Base-by-base conservation (phyloP, 495 filamentous ascomycete genomes). In the Cercophora sp. region DNA sequence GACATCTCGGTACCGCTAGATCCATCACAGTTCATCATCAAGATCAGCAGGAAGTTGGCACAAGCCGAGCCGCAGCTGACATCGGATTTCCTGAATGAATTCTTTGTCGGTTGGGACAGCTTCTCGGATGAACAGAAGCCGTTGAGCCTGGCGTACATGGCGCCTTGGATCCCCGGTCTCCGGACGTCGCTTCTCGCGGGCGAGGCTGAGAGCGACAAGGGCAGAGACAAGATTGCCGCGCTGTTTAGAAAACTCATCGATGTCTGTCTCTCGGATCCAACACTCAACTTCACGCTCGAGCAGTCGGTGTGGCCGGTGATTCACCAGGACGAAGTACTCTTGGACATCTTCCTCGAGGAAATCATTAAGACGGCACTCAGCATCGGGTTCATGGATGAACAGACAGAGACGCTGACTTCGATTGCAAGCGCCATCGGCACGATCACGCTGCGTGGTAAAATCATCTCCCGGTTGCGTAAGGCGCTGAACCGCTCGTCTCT, bases 71-170 rank as follows among this genome's bases (percentile, higher is more conserved):
- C 83, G 29, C 81, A 82, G 59, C 70, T 86, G n/a, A 86, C 83
- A 1, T 73, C 73, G 27, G 83, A 85, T 58, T 85, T 86, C 52
- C 55, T 86, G 24, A 83, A 80, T 23, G 83, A 85, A 62, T 86
- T 85, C 56, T 86, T 85, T 54, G 78, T 84, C 32, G 80, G 82
- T 8, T 86, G 83, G 83, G 82, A 83, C 43, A 81, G 79, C 60
- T 83, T 83, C 56, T 72, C 77, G 20, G 75, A 79, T 9, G 74
- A 79, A 44, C 82, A 86, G 62, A 76, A 82, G 54, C 79, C 83
- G 4, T 59, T 85, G 41, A 83, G 80, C 52, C 69, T 86, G 6
- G 74, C 78, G 5, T 86, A 86, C 58, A 84, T 86, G 80, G 79
- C 79, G 18, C 83, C 83, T 3, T 86, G 83, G 83, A 67, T 86